Evolutionary conservation across 495 filamentous ascomycete species (phyloP).

Genomic region (Daldinia loculata): DNA sequence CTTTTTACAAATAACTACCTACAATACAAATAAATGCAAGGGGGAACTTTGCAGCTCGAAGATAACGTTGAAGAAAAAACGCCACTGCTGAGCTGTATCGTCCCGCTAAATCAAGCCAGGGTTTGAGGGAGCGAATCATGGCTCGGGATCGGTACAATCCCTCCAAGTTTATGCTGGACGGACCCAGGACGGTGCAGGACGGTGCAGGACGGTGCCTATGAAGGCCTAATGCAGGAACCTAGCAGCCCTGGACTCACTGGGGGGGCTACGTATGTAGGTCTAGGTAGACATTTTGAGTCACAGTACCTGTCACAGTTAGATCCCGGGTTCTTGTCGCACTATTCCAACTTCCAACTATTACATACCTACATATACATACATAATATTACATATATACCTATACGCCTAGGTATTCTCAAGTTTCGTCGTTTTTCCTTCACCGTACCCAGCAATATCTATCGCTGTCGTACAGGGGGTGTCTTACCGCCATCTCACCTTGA

Average conservation of each 20-base stretch:
- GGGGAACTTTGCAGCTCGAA: background rate
- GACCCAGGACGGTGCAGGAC: constrained; percentile 2
- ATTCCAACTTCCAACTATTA: background rate
- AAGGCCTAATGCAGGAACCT: constrained; percentile 43
- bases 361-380: background rate
- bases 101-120: constrained; percentile 25
- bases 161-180: constrained; percentile 29
- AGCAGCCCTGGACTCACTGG: constrained; percentile 8
- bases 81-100: constrained; percentile 42
- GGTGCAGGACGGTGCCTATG: constrained; percentile 10
- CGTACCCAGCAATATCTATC: constrained; percentile 34
- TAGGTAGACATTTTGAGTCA: constrained; percentile 3
- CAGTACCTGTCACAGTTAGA: constrained; percentile 16
- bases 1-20: constrained; percentile 11
- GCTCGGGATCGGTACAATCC: constrained; percentile 28
- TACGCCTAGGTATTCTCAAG: background rate
- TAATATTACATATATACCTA: background rate
- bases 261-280: background rate
- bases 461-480: constrained; percentile 29
- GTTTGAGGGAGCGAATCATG: constrained; percentile 33
- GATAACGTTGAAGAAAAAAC: constrained; percentile 37
- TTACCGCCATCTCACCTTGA: constrained; percentile 45
- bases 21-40: constrained; percentile 24
- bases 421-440: constrained; percentile 23
- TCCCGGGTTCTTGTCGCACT: constrained; percentile 4